Conservation (phyloP, 495 filamentous ascomycete species). For the Penicillium coffeae region DNA sequence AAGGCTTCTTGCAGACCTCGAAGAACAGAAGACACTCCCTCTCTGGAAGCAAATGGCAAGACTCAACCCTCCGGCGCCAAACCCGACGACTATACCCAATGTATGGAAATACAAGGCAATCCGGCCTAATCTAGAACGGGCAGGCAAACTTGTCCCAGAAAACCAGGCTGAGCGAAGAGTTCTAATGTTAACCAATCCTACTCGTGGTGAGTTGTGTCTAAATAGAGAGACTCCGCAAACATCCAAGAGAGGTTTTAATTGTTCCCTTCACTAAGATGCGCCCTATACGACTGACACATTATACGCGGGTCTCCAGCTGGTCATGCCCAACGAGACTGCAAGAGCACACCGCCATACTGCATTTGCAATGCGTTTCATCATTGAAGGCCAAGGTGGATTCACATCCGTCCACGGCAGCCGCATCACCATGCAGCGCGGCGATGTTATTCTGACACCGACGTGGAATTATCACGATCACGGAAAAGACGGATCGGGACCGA, state of each 20-base stretch:
- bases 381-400: conserved; percentile 46
- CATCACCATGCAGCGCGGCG: conserved; percentile 44
- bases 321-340: conserved; percentile 47
- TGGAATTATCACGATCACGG: conserved; percentile 53
- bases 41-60: conserved; percentile 44
- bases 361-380: conserved; percentile 51
- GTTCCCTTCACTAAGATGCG: conserved; percentile 44
- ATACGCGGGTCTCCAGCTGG: conserved; percentile 48
- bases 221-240: too few relatives aligned
- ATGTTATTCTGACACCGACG: conserved; percentile 49
- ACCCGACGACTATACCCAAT: conserved; percentile 33
- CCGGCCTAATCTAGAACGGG: conserved; percentile 34
- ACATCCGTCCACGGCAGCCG: conserved; percentile 46
- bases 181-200: conserved; percentile 47
- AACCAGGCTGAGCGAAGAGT: conserved; percentile 46
- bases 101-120: conserved; percentile 42
- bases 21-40: conserved; percentile 26
- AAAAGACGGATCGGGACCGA: conserved; percentile 45
- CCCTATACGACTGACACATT: conserved; percentile 51
- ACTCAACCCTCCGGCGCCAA: conserved; percentile 41
- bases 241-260: background rate
- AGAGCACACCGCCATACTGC: conserved; percentile 47
- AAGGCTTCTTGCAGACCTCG: conserved; percentile 19
- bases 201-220: conserved; percentile 30
- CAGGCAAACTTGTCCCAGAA: conserved; percentile 38